Conservation (phyloP, 2,329 filamentous ascomycete species). For the Teratosphaeria zuluensis region DNA sequence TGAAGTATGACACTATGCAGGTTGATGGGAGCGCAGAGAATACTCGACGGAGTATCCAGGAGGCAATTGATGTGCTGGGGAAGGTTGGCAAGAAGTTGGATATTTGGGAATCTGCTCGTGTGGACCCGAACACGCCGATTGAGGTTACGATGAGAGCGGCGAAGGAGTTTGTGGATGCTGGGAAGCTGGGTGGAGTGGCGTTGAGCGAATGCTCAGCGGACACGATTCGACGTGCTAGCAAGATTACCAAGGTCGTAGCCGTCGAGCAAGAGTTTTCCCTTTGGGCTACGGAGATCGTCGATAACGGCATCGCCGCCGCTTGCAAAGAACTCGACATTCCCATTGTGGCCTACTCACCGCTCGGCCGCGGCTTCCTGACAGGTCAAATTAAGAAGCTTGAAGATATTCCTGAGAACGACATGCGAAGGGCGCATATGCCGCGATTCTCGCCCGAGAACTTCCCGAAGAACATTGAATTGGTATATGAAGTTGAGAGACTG, state of each 20-base stretch:
- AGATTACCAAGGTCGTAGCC: constrained; percentile 46
- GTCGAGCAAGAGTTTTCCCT: constrained; percentile 54
- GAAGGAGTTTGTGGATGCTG: constrained; percentile 25
- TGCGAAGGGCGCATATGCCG: constrained; percentile 35
- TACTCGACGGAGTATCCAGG: constrained; percentile 35
- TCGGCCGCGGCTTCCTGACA: constrained; percentile 53
- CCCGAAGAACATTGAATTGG: constrained; percentile 53
- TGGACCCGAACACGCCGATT: constrained; percentile 35
- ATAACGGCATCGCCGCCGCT: constrained; percentile 47
- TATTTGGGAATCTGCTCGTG: constrained; percentile 38
- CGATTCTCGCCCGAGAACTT: constrained; percentile 57
- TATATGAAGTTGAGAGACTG: constrained; percentile 46
- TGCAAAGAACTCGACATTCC: constrained; percentile 58
- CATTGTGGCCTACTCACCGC: constrained; percentile 62
- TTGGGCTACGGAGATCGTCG: constrained; percentile 46
- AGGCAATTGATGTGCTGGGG: constrained; percentile 34
- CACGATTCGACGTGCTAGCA: constrained; percentile 39
- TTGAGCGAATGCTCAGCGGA: constrained; percentile 37
- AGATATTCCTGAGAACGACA: constrained; percentile 48
- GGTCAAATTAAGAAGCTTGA: constrained; percentile 41
- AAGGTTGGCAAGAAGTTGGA: constrained; percentile 39
- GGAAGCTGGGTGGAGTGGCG: constrained; percentile 37
- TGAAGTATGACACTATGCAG: constrained; percentile 23
- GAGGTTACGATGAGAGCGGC: constrained; percentile 37
- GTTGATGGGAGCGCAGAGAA: constrained; percentile 34